Conservation (phyloP, 805 yeast species). For the Huiozyma naganishii region DNA sequence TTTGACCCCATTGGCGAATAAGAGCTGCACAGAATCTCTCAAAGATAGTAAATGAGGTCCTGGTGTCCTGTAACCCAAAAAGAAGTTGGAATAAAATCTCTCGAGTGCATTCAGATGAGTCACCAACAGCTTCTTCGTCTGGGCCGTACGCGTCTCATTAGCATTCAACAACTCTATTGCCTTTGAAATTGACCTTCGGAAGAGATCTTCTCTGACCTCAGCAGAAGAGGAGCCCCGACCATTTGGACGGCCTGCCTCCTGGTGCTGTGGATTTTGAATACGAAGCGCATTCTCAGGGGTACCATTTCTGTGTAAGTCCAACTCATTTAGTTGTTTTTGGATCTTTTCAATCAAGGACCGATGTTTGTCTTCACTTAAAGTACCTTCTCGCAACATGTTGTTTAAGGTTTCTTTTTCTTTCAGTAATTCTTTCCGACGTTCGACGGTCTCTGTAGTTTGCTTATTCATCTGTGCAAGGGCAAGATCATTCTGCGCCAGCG, state of each 20-base stretch:
- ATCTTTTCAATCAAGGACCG: conserved; percentile 5
- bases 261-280: conserved; percentile 2
- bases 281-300: not conserved
- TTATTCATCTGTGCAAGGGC: conserved; percentile 12
- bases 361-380: conserved; percentile 7
- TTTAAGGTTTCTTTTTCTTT: conserved; percentile 11
- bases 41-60: conserved; percentile 1
- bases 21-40: conserved; percentile 17
- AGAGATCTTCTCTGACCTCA: conserved; percentile 6
- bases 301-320: conserved; percentile 1
- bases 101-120: conserved; percentile 10
- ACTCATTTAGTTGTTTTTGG: conserved; percentile 8
- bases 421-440: conserved; percentile 12
- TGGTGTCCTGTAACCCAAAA: not conserved
- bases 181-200: conserved; percentile 12
- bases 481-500: conserved; percentile 11
- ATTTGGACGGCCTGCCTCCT: not conserved
- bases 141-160: conserved; percentile 12
- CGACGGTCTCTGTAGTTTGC: conserved; percentile 5
- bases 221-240: not conserved
- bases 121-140: conserved; percentile 10
- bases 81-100: conserved; percentile 7
- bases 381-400: conserved; percentile 7
- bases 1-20: conserved; percentile 21
- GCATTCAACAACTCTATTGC: conserved; percentile 13